Conservation (phyloP, 2,329 filamentous ascomycete genomes). For the Mycocentrospora acerina region DNA sequence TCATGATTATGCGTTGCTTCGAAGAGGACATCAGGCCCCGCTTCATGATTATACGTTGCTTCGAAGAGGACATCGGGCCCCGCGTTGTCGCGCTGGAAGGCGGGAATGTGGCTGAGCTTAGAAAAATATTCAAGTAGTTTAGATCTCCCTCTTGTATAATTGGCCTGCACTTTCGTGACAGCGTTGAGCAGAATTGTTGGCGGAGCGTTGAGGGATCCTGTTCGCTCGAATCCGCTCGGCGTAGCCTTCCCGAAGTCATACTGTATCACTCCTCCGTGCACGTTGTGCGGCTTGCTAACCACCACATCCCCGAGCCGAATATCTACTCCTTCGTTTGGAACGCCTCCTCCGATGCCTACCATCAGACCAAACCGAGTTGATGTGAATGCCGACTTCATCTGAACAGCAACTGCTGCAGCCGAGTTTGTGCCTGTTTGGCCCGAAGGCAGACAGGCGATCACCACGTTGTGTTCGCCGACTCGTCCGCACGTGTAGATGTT, state of each 20-base stretch:
- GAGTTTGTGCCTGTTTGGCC: constrained; percentile 37
- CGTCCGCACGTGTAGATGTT: constrained; percentile 20
- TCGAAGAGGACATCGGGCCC: constrained; percentile 3
- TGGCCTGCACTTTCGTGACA: constrained; percentile 5
- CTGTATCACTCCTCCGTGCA: constrained; percentile 16
- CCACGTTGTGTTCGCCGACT: constrained; percentile 36
- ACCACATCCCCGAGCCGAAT: constrained; percentile 30
- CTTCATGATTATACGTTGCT: constrained; percentile 1
- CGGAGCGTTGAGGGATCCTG: constrained; percentile 9
- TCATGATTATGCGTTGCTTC: constrained; percentile 1
- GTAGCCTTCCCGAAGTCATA: constrained; percentile 19
- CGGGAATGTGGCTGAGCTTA: neutral
- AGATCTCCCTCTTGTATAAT: neutral
- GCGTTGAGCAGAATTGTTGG: constrained; percentile 12
- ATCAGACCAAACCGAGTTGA: constrained; percentile 44
- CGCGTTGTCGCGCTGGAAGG: constrained; percentile 1
- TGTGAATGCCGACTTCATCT: constrained; percentile 35
- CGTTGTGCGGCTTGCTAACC: constrained; percentile 15
- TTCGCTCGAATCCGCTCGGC: constrained; percentile 7
- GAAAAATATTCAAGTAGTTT: constrained; percentile 1
- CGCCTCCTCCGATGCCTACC: constrained; percentile 47
- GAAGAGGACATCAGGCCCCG: neutral
- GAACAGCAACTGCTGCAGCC: constrained; percentile 34
- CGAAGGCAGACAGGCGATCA: constrained; percentile 13
- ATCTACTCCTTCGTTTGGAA: constrained; percentile 17